A percentile compares a stretch with the other conserved stretches of the same genome.
Evolutionary conservation across 139 green algal genomes (phyloP).

Genomic region (Bryopsis sp.): DNA sequence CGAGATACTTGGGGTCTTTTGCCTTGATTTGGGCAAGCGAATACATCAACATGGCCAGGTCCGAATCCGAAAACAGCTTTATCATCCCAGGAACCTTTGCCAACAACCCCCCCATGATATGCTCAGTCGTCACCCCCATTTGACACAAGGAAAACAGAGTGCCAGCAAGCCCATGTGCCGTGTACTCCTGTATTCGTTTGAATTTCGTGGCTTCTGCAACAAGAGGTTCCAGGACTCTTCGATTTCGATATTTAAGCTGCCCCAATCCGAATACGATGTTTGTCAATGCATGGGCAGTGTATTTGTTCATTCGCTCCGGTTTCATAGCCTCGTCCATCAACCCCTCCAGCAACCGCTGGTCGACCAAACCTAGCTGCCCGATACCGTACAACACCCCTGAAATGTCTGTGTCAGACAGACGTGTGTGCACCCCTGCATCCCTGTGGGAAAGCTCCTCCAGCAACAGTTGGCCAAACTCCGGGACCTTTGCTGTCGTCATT

Average conservation of each 20-base stretch:
- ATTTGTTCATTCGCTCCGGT: not conserved
- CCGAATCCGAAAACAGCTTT: not conserved
- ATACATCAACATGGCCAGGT: conserved; percentile 12
- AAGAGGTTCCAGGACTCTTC: not conserved
- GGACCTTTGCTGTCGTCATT: not conserved
- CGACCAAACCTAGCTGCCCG: conserved; percentile 2
- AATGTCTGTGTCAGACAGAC: not conserved
- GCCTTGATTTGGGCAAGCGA: conserved; percentile 4
- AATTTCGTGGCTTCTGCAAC: not conserved
- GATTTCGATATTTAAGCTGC: conserved; percentile 10
- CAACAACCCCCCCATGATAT: not conserved
- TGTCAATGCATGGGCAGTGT: not conserved
- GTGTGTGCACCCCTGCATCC: not conserved
- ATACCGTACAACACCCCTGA: conserved; percentile 4
- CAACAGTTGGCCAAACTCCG: not conserved
- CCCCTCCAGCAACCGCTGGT: not conserved
- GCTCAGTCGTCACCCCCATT: not conserved
- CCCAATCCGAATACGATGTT: conserved; percentile 5
- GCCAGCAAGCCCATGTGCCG: not conserved
- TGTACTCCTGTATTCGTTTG: conserved; percentile 4
- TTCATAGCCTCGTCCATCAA: not conserved
- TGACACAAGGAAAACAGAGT: conserved; percentile 8
- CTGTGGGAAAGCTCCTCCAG: conserved; percentile 3
- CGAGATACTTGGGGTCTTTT: not conserved
- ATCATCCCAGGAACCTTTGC: not conserved